Percentiles rank a stretch among this genome's conserved stretches.
Evolutionary conservation across 2,329 filamentous ascomycete species (phyloP).

Genomic region (Aspergillus pseudonomiae): DNA sequence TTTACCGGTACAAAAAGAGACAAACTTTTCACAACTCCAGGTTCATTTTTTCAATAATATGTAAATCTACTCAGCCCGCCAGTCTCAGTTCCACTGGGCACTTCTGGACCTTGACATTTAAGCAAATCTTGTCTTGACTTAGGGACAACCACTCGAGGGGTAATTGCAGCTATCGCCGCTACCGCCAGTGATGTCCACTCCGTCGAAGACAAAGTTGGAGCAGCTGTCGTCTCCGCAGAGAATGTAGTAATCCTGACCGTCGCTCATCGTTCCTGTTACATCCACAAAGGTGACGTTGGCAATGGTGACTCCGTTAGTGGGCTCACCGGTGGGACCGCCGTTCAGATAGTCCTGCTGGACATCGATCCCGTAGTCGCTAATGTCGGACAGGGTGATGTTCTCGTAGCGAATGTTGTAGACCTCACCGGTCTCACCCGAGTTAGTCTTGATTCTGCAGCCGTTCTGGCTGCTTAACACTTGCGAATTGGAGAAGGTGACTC

Average conservation of each 20-base stretch:
- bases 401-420: conserved; percentile 57
- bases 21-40: neutral
- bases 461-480: conserved; percentile 49
- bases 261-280: conserved; percentile 30
- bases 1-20: neutral
- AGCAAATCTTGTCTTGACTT: neutral
- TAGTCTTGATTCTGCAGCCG: conserved; percentile 51
- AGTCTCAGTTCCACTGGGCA: neutral
- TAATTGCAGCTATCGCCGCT: conserved; percentile 41
- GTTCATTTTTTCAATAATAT: neutral
- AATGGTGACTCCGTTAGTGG: conserved; percentile 44
- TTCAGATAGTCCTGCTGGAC: conserved; percentile 59
- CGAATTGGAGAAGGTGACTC: conserved; percentile 55
- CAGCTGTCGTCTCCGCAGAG: conserved; percentile 57
- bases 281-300: conserved; percentile 39
- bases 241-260: conserved; percentile 52
- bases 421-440: conserved; percentile 54
- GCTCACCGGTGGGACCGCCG: conserved; percentile 42
- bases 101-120: neutral
- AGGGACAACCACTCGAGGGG: neutral
- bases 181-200: conserved; percentile 56
- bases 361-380: conserved; percentile 55
- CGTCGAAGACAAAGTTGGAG: conserved; percentile 52
- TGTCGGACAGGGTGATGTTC: conserved; percentile 54
- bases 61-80: neutral